Percentiles rank a stretch among this genome's conserved stretches.
Conservation (phyloP, 306 rosid species). For the Benincasa hispida region DNA sequence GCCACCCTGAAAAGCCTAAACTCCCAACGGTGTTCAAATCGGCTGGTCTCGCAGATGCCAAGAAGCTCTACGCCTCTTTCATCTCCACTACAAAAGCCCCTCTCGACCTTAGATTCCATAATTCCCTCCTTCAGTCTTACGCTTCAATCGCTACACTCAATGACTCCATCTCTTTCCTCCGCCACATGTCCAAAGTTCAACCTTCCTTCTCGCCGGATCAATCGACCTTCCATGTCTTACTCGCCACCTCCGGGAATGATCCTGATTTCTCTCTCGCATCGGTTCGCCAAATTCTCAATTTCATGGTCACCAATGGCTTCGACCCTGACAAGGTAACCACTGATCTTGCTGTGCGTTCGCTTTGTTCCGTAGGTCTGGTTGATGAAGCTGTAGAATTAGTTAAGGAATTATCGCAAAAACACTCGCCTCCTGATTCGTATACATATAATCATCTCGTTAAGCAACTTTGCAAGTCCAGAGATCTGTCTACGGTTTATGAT, state of each 20-base stretch:
- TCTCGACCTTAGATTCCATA: slow-evolving; percentile 34
- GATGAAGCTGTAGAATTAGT: slow-evolving; percentile 47
- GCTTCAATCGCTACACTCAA: slow-evolving; percentile 41
- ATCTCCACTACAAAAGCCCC: slow-evolving; percentile 14
- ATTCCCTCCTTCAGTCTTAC: slow-evolving; percentile 58
- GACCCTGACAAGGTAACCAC: slow-evolving; percentile 49
- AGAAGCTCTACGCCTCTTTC: slow-evolving; percentile 36
- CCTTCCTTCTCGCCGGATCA: slow-evolving; percentile 58
- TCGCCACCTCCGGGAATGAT: slow-evolving; percentile 41
- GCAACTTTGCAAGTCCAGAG: slow-evolving; percentile 46
- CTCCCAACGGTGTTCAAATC: slow-evolving; percentile 32
- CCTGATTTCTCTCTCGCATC: slow-evolving; percentile 34
- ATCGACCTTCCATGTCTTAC: slow-evolving; percentile 52
- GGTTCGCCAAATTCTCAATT: slow-evolving; percentile 49
- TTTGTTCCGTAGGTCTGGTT: slow-evolving; percentile 31
- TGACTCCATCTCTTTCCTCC: slow-evolving; percentile 61
- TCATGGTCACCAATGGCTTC: slow-evolving; percentile 47
- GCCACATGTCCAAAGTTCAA: slow-evolving; percentile 46
- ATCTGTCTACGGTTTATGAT: slow-evolving; percentile 26
- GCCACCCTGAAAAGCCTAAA: slow-evolving; percentile 4
- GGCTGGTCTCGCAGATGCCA: slow-evolving; percentile 56
- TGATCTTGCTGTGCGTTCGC: slow-evolving; percentile 55
- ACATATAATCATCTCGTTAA: slow-evolving; percentile 60
- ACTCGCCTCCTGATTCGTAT: slow-evolving; percentile 42
- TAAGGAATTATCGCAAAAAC: slow-evolving; percentile 41